These are phyloP conservation scores for Pseudoscleropodium purum DNA, from an alignment of 225 moss, liverwort and hornwort genomes.

Conservation along the genomic window DNA sequence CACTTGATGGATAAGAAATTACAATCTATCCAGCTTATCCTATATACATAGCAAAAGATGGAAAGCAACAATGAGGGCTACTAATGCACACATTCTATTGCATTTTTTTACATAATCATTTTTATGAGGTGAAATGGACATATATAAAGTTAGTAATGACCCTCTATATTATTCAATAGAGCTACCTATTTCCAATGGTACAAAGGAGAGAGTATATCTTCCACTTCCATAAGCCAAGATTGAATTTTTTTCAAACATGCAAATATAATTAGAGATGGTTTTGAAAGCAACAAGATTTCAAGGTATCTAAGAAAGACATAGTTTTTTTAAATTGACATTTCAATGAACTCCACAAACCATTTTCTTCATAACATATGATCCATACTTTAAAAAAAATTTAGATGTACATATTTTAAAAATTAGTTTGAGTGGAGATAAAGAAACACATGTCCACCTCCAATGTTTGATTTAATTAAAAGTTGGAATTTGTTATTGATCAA, in stretches of 20 bases:
- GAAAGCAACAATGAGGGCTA: neutral
- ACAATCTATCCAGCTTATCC: neutral
- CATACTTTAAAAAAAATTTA: neutral
- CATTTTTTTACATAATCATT: neutral
- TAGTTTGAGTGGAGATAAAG: accelerated
- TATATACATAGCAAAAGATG: neutral
- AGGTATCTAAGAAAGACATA: neutral
- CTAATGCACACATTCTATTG: neutral
- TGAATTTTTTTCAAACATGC: neutral
- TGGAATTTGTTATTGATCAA: neutral
- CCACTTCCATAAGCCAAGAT: neutral
- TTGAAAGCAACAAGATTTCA: neutral
- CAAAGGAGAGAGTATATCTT: accelerated
- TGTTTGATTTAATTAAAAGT: neutral
- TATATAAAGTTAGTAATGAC: neutral
- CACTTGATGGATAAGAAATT: neutral
- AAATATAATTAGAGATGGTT: neutral
- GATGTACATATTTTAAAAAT: neutral
- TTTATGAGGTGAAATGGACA: neutral
- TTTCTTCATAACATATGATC: neutral
- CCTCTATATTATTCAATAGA: neutral
- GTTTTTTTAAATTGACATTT: neutral
- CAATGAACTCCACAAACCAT: accelerated
- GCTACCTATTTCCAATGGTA: neutral
- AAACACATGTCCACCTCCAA: too few relatives aligned